phyloP scores from a whole-genome alignment of 73 alveolate species.

The Paramecium biaurelia region DNA sequence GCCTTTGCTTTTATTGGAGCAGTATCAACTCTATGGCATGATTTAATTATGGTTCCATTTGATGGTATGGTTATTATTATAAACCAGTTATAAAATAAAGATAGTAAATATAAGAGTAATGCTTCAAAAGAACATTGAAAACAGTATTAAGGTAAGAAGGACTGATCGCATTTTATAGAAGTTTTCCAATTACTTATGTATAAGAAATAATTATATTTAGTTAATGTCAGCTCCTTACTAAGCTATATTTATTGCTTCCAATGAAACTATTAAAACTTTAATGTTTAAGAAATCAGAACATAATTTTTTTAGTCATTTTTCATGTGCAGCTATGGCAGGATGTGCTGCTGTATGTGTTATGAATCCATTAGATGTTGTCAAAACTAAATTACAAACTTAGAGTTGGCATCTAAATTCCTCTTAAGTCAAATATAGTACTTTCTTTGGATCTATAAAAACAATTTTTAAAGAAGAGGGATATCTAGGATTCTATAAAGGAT shows the following conservation, averaged over 20 bases:
- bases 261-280: constrained; percentile 80
- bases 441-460: constrained; percentile 35
- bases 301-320: constrained; percentile 74
- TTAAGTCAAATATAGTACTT: constrained; percentile 38
- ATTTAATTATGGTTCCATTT: constrained; percentile 83
- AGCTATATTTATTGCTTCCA: constrained; percentile 77
- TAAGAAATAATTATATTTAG: background rate
- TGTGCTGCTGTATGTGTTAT: constrained; percentile 81
- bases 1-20: constrained; percentile 80
- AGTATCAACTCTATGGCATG: constrained; percentile 81
- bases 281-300: constrained; percentile 53
- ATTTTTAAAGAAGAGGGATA: constrained; percentile 61
- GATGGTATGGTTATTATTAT: constrained; percentile 70
- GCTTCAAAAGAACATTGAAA: constrained; percentile 46
- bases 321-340: constrained; percentile 88
- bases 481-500: constrained; percentile 65
- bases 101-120: constrained; percentile 66
- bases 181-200: constrained; percentile 81
- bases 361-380: constrained; percentile 88
- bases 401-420: constrained; percentile 22
- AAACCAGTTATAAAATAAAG: constrained; percentile 80
- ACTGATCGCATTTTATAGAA: constrained; percentile 67
- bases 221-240: constrained; percentile 85
- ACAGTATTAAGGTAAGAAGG: constrained; percentile 78
- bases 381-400: constrained; percentile 82